Evolutionary conservation across 2,329 filamentous ascomycete species (phyloP).

Genomic region (Penicillium sp.): DNA sequence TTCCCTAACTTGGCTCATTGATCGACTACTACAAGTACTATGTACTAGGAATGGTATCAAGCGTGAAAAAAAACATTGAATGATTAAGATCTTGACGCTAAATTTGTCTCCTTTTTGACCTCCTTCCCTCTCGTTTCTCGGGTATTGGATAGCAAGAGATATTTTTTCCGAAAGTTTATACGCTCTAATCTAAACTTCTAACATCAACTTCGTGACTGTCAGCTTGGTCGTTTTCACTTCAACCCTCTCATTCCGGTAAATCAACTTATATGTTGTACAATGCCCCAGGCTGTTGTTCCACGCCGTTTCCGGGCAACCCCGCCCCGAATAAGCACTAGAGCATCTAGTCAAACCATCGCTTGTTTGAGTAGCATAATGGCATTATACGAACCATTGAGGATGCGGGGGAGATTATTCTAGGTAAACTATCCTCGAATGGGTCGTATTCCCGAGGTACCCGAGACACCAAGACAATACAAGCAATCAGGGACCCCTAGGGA

Average conservation of each 20-base stretch:
- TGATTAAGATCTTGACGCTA: too few species aligned
- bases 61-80: neutral
- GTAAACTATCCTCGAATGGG: neutral
- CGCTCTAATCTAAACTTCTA: neutral
- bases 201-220: neutral
- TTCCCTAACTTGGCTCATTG: neutral
- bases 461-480: neutral
- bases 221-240: neutral
- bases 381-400: neutral
- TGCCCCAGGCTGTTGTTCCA: neutral
- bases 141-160: neutral
- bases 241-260: neutral
- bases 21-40: neutral
- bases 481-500: neutral
- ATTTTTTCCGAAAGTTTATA: neutral
- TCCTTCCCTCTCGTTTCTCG: neutral
- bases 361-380: too few species aligned
- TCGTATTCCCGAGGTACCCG: too few species aligned
- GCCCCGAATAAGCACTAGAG: neutral
- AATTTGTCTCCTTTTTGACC: neutral
- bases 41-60: neutral
- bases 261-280: neutral
- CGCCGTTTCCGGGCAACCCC: neutral
- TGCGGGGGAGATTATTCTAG: neutral
- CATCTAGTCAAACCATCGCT: too few species aligned